Evolutionary conservation across 352 stramenopile species (phyloP), one percentile per base, ranked within the genome.

Genomic region (Blastocystis sp.): DNA sequence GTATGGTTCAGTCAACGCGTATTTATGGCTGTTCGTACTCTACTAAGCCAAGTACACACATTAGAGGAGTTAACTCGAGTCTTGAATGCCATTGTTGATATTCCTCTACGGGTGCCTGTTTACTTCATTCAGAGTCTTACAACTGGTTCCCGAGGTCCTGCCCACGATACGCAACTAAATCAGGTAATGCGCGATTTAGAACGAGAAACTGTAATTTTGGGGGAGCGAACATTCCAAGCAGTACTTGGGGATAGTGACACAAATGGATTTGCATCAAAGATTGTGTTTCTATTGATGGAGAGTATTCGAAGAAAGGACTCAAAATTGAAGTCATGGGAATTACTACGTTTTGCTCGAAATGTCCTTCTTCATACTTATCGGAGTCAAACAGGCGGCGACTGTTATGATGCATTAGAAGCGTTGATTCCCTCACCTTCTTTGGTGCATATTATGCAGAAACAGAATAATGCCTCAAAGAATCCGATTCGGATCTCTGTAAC

Each of bases 101-200:
- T 84, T 4, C 73, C 73, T 30, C 56, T 84, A 17, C 53, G 48
- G 9, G 40, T 84, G 1, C 73, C 73, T 19, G 73, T 84, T 22
- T 84, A 69, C 56, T 84, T 84, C 73, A 68, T 84, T 11, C 73
- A 84, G 73, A 68, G 51, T 13, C n/a, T 84, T 22, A 66, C 73
- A 15, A n/a, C 57, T n/a, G 73, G 73, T 35, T 48, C 30, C 19
- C 73, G 73, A 17, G 73, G 73, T 33, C 73, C 73, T 15, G 22
- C 73, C 2, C 51, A 40, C 22, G 73, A 84, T 37, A n/a, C 48
- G 5, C 73, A 84, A 13, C 24, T 84, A 0, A 84, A 54, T 30
- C 73, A 84, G 51, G 51, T 84, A 27, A 84, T 84, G 30, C 73
- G 73, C 9, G 73, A 84, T 51, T 30, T 84, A 4, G 40, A 68